Evolutionary conservation across 2,329 filamentous ascomycete genomes (phyloP).

Genomic region (Sporothrix brunneoviolacea): DNA sequence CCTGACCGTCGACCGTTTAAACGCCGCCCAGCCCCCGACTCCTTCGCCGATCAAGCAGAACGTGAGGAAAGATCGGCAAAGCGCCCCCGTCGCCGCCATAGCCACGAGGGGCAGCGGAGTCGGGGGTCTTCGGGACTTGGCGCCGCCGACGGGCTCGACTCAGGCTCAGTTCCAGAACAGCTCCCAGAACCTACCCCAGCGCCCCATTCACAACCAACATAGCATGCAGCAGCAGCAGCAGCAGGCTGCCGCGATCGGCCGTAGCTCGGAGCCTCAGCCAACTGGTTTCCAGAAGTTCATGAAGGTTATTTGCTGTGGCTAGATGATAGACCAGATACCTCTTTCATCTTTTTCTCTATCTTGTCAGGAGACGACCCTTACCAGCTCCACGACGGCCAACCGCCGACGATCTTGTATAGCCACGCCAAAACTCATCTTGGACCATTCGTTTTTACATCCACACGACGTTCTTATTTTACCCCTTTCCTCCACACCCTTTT

Average conservation of each 20-base stretch:
- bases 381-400: too few species aligned
- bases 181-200: slow-evolving; percentile 73
- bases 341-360: background rate
- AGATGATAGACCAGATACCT: slow-evolving; percentile 17
- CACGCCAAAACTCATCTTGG: background rate
- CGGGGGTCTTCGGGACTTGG: slow-evolving; percentile 67
- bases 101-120: slow-evolving; percentile 71
- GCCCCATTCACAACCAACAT: slow-evolving; percentile 54
- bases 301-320: slow-evolving; percentile 88
- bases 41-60: slow-evolving; percentile 78
- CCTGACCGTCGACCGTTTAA: slow-evolving; percentile 82
- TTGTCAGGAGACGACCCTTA: too few species aligned
- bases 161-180: slow-evolving; percentile 97
- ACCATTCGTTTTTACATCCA: background rate
- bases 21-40: slow-evolving; percentile 84
- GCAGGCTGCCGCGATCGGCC: slow-evolving; percentile 41
- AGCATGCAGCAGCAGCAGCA: slow-evolving; percentile 48
- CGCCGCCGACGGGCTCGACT: slow-evolving; percentile 82
- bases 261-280: slow-evolving; percentile 62
- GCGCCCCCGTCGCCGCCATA: slow-evolving; percentile 64
- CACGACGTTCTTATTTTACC: background rate
- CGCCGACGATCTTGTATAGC: background rate
- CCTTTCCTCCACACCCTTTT: too few species aligned
- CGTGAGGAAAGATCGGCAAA: slow-evolving; percentile 68
- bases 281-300: slow-evolving; percentile 86